Evolutionary conservation across 805 yeast species (phyloP).

Genomic region (Ogataea trehaloabstinens): DNA sequence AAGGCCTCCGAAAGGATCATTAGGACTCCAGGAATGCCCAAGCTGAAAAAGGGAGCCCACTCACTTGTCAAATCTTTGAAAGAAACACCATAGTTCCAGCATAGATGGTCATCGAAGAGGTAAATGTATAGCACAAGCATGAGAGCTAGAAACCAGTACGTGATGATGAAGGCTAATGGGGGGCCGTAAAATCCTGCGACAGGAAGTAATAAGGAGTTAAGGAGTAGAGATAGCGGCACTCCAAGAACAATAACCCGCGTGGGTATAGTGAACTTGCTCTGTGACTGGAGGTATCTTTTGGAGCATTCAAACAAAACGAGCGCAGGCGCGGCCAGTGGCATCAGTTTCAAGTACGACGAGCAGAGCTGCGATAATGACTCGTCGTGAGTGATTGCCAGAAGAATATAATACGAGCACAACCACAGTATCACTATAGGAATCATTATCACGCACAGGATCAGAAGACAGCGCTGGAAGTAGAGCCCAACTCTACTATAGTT

Average conservation of each 20-base stretch:
- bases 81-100: constrained; percentile 49
- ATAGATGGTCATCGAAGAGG: constrained; percentile 59
- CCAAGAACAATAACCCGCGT: constrained; percentile 64
- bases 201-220: constrained; percentile 62
- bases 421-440: constrained; percentile 59
- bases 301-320: constrained; percentile 65
- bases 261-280: constrained; percentile 73
- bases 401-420: constrained; percentile 50
- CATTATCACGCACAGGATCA: constrained; percentile 45
- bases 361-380: constrained; percentile 45
- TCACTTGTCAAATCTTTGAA: constrained; percentile 32
- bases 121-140: constrained; percentile 51
- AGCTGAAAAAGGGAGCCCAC: constrained; percentile 43
- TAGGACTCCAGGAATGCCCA: constrained; percentile 52
- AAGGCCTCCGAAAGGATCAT: constrained; percentile 58
- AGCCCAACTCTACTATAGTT: constrained; percentile 63
- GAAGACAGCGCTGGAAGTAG: constrained; percentile 61
- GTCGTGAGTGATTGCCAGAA: constrained; percentile 41
- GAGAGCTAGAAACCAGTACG: constrained; percentile 67
- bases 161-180: constrained; percentile 63
- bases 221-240: constrained; percentile 62
- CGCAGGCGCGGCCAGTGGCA: constrained; percentile 65
- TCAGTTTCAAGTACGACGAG: constrained; percentile 47
- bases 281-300: constrained; percentile 71
- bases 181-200: constrained; percentile 68